These are phyloP conservation scores for Sporothrix curviconia DNA, from an alignment of 2,329 filamentous ascomycete genomes.

Conservation along the genomic window DNA sequence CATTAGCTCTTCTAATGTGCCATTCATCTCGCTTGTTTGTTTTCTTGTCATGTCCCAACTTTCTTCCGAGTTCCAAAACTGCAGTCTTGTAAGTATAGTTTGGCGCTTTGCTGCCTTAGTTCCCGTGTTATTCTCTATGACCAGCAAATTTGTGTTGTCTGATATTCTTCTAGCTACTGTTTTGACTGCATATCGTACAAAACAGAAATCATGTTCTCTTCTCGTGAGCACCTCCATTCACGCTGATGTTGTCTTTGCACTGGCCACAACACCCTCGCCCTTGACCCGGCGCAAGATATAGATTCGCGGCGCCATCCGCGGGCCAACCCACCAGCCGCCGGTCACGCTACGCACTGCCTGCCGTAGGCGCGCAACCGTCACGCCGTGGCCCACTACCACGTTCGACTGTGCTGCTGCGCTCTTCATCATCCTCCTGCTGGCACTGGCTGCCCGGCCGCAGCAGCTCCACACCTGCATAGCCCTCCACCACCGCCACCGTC, in stretches of 20 bases:
- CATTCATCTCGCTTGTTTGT: neutral
- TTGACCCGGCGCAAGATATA: conserved; percentile 39
- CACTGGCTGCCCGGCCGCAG: conserved; percentile 38
- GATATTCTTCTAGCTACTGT: no score
- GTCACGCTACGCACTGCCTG: conserved; percentile 39
- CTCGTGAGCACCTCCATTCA: no score
- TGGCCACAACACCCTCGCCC: conserved; percentile 5
- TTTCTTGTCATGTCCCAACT: neutral
- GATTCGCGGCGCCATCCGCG: conserved; percentile 51
- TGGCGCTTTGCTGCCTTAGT: no score
- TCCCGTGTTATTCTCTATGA: no score
- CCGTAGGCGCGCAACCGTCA: conserved; percentile 33
- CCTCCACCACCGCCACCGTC: conserved; percentile 48
- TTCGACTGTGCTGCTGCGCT: conserved; percentile 9
- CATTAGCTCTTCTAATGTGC: neutral
- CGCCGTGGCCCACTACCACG: conserved; percentile 43
- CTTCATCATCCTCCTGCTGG: conserved; percentile 20
- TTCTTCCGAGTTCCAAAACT: no score
- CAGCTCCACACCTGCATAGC: conserved; percentile 54
- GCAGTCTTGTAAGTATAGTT: no score
- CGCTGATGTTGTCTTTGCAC: no score
- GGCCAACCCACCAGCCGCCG: conserved; percentile 60
- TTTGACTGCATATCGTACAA: no score
- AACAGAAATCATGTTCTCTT: no score
- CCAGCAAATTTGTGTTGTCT: no score